phyloP scores from a whole-genome alignment of 495 filamentous ascomycete species.

The Aspergillus indologenus region DNA sequence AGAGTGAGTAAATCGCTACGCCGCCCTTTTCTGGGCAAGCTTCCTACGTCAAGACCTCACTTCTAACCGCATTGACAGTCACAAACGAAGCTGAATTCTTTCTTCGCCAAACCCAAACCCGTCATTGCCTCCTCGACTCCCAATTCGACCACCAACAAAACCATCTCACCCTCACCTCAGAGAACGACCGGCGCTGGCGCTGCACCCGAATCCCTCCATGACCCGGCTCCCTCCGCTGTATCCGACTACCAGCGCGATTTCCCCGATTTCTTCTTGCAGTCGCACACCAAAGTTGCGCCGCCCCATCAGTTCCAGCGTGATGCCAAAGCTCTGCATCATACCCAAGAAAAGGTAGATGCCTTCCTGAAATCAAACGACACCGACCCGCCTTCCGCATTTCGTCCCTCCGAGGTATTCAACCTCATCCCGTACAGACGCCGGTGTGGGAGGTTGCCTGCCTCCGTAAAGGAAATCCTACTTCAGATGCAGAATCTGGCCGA shows the following conservation, averaged over 20 bases:
- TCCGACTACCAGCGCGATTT: slow-evolving; percentile 71
- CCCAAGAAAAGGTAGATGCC: slow-evolving; percentile 47
- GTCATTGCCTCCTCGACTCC: slow-evolving; percentile 15
- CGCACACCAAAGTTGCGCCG: slow-evolving; percentile 60
- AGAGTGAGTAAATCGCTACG: slow-evolving; percentile 44
- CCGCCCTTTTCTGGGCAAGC: background rate
- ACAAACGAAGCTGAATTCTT: slow-evolving; percentile 59
- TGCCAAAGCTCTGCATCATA: slow-evolving; percentile 46
- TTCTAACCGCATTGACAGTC: slow-evolving; percentile 33
- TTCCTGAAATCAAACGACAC: slow-evolving; percentile 30
- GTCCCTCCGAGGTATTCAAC: slow-evolving; percentile 56
- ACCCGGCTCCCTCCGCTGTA: slow-evolving; percentile 18
- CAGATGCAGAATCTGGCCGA: slow-evolving; percentile 42
- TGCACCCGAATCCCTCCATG: slow-evolving; percentile 16
- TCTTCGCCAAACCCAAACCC: slow-evolving; percentile 52
- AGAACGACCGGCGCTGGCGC: slow-evolving; percentile 18
- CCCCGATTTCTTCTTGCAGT: slow-evolving; percentile 72
- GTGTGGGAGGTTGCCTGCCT: slow-evolving; percentile 49
- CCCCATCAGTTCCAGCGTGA: slow-evolving; percentile 53
- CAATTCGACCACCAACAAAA: slow-evolving; percentile 17
- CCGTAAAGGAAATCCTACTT: slow-evolving; percentile 67
- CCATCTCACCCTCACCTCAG: slow-evolving; percentile 21
- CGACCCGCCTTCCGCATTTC: slow-evolving; percentile 37
- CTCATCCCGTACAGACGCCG: slow-evolving; percentile 50
- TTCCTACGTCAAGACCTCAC: background rate